Percentiles rank a stretch among this genome's conserved stretches.
Conservation (phyloP, 2,329 filamentous ascomycete species). For the Exophiala spinifera region DNA sequence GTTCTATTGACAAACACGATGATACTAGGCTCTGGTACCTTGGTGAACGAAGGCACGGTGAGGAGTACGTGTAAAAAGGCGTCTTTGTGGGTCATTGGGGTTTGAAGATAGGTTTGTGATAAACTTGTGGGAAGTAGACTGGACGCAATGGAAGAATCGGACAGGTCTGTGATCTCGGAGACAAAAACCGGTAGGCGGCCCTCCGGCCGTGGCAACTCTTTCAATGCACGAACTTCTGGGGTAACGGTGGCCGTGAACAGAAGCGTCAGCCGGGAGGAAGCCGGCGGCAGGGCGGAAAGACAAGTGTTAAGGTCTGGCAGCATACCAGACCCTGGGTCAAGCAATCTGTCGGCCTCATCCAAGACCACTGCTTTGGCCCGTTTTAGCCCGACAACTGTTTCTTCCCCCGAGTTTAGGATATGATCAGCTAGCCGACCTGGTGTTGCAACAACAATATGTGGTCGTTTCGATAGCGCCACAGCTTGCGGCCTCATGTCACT, state of each 20-base stretch:
- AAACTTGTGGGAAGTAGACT: slow-evolving; percentile 70
- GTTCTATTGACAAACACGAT: slow-evolving; percentile 97
- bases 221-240: slow-evolving; percentile 81
- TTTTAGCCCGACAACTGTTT: slow-evolving; percentile 78
- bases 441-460: slow-evolving; percentile 91
- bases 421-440: slow-evolving; percentile 92
- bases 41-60: slow-evolving; percentile 20
- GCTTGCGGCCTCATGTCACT: slow-evolving; percentile 90
- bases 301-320: slow-evolving; percentile 91
- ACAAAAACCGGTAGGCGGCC: slow-evolving; percentile 77
- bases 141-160: slow-evolving; percentile 64
- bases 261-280: slow-evolving; percentile 79
- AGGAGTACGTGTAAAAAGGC: slow-evolving; percentile 91
- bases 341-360: slow-evolving; percentile 89
- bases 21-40: slow-evolving; percentile 56
- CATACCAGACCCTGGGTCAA: slow-evolving; percentile 76
- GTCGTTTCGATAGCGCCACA: slow-evolving; percentile 73
- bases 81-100: slow-evolving; percentile 88
- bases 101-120: slow-evolving; percentile 78
- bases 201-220: slow-evolving; percentile 67
- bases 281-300: slow-evolving; percentile 73
- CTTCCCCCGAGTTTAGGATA: slow-evolving; percentile 83
- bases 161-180: slow-evolving; percentile 84
- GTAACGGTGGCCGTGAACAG: slow-evolving; percentile 97
- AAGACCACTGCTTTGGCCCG: slow-evolving; percentile 83